Percentiles rank a stretch among this genome's conserved stretches.
These are phyloP conservation scores for Diphasiastrum complanatum DNA, from an alignment of 83 land plant genomes.

Conservation along the genomic window DNA sequence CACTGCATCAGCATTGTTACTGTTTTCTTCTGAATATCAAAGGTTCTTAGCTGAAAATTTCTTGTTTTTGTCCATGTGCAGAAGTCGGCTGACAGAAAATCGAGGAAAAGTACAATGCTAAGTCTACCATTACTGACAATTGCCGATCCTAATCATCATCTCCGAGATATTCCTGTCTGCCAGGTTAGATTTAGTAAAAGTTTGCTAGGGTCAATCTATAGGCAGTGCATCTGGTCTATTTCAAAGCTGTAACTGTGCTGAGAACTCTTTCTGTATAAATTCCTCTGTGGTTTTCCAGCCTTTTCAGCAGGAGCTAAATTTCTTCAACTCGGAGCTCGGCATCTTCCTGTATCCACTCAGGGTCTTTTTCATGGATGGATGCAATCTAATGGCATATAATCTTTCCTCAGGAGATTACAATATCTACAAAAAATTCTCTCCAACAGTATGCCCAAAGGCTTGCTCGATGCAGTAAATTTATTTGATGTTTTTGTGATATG, in stretches of 20 bases:
- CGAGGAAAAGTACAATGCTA: conserved; percentile 64
- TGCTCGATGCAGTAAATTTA: background rate
- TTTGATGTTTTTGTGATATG: background rate
- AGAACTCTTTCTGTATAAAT: too few relatives aligned
- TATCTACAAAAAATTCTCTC: conserved; percentile 84
- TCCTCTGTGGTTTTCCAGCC: conserved; percentile 70
- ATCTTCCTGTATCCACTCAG: conserved; percentile 90
- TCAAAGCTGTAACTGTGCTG: too few relatives aligned
- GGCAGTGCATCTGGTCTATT: too few relatives aligned
- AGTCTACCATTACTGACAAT: conserved; percentile 76
- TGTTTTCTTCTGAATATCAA: too few relatives aligned
- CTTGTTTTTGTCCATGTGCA: conserved; percentile 19
- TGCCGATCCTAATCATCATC: conserved; percentile 55
- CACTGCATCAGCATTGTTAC: too few relatives aligned
- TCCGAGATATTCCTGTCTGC: conserved; percentile 84
- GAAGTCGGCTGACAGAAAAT: conserved; percentile 84
- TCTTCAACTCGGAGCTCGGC: conserved; percentile 82
- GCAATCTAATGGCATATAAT: conserved; percentile 85
- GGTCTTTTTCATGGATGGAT: conserved; percentile 86
- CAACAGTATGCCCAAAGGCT: conserved; percentile 46
- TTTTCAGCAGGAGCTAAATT: conserved; percentile 78
- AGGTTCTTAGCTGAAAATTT: too few relatives aligned
- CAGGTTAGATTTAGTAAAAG: too few relatives aligned
- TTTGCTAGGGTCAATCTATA: too few relatives aligned
- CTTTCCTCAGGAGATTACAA: conserved; percentile 73